Evolutionary conservation across 163 green algal species (phyloP), one percentile per base, ranked within the genome.

Genomic region (Scenedesmus sp.): DNA sequence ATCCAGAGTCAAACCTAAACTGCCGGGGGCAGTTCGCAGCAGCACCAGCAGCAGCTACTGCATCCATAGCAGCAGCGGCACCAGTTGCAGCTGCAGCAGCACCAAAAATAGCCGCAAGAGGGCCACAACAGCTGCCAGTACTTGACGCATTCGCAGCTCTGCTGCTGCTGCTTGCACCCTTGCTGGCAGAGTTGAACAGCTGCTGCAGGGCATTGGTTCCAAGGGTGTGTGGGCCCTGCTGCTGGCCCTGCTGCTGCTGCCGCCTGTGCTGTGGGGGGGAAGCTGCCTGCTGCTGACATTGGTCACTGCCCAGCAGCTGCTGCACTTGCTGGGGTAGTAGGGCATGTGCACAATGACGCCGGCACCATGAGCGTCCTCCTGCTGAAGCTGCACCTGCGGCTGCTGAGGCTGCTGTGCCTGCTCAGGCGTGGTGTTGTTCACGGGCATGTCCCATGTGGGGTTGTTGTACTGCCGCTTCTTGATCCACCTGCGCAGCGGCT

Each of bases 381-480:
- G 70, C 85, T 90, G 33, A 33, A 40, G n/a, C n/a, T n/a, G n/a
- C n/a, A n/a, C 37, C 65, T 51, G 26, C 30, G 46, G 42, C 68
- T 72, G 80, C 68, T 84, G 85, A 10, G 43, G 84, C 61, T 72
- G 84, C 61, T 68, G 59, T 12, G 24, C 2, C 43, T 85, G 79
- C 46, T 33, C 85, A 37, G 85, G 35, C 26, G 83, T 99, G 85
- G 26, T 37, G 65, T 53, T 40, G 33, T 97, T 98, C 15, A 99
- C 96, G 13, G 89, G 89, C 83, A 90, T 87, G 83, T 92, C 89
- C 89, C 89, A 92, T 46, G 37, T 33, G 26, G 83, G 81, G 37
- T 68, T 72, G 42, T 56, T 82, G 81, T 80, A 46, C 80, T 89
- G 81, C 18, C 72, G 61, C 89, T 90, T 89, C 30, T 82, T 89